Evolutionary conservation across 148 eudicot genomes (phyloP), one percentile per base, ranked within the genome.

Genomic region (Cornus controversa): DNA sequence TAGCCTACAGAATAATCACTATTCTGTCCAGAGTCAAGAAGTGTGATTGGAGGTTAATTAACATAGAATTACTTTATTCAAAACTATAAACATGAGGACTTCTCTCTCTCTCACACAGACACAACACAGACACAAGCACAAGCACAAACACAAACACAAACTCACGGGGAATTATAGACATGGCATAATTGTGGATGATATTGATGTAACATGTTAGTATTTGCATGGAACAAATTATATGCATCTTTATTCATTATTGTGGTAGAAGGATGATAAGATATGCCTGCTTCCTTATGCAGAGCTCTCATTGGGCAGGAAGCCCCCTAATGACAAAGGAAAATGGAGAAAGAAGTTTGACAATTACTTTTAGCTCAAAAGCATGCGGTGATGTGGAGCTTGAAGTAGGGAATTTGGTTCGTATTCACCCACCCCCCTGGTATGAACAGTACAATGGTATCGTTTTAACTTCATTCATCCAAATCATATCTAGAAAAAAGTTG

Each of bases 361-460:
- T 95, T 80, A 88, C 93, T 74, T 95, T 91, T 82, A 91, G 76
- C 85, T 80, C 93, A 18, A 90, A 91, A 82, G 80, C 84, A 76
- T 95, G 96, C 65, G 80, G 77, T 66, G 90, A 89, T 74, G 86
- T 95, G 68, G 97, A 95, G 74, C 87, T 95, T 72, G 99, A 91
- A 79, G 86, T 84, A 37, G 94, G 93, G 65, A 87, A 79, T 76
- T 42, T 84, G 69, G 82, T 95, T 66, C 86, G 92, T 58, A 72
- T 95, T 79, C 85, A 89, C 79, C 85, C 90, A 36, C 97, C 97
- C n/a, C n/a, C n/a, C 16, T 95, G 99, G 99, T 95, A 83, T 75
- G 90, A 68, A 29, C 64, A n/a, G 24, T 15, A 77, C 27, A 66
- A 58, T 45, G 31, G 10, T 58, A 63, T 67, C 54, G 8, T 67